phyloP scores from a whole-genome alignment of 2,329 filamentous ascomycete genomes.

The Tympanopsis confertula region DNA sequence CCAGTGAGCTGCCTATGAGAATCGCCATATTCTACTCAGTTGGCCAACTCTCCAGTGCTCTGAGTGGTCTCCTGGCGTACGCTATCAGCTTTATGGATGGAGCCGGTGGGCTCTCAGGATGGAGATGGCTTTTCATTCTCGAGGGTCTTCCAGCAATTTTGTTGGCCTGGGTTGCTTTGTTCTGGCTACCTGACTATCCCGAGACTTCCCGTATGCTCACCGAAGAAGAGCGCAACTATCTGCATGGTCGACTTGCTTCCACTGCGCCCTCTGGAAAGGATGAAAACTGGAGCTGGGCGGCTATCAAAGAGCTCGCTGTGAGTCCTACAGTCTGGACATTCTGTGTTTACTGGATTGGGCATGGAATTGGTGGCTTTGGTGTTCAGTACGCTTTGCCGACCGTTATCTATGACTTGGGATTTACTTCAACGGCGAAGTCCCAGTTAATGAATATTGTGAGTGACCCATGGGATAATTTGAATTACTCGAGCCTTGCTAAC shows the following conservation, averaged over 20 bases:
- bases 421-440: slow-evolving; percentile 24
- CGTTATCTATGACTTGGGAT: slow-evolving; percentile 28
- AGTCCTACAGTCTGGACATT: slow-evolving; percentile 25
- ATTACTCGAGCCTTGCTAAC: slow-evolving; percentile 1
- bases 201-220: slow-evolving; percentile 46
- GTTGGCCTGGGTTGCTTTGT: slow-evolving; percentile 40
- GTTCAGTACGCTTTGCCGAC: slow-evolving; percentile 25
- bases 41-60: slow-evolving; percentile 50
- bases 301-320: slow-evolving; percentile 15
- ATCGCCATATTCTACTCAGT: slow-evolving; percentile 51
- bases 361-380: slow-evolving; percentile 28
- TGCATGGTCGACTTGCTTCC: slow-evolving; percentile 11
- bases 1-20: slow-evolving; percentile 46
- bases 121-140: slow-evolving; percentile 56
- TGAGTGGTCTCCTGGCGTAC: slow-evolving; percentile 53
- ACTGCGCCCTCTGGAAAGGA: slow-evolving; percentile 16
- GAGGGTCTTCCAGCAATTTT: slow-evolving; percentile 43
- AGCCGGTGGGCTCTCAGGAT: slow-evolving; percentile 40
- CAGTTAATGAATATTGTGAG: slow-evolving; percentile 29
- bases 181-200: slow-evolving; percentile 44
- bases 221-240: slow-evolving; percentile 32
- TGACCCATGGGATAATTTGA: neutral
- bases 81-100: slow-evolving; percentile 54
- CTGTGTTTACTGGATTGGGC: slow-evolving; percentile 23
- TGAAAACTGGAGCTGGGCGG: slow-evolving; percentile 17